Percentiles rank a stretch among this genome's conserved stretches.
phyloP scores from a whole-genome alignment of 2,329 filamentous ascomycete genomes.

The Pseudocercospora musae region DNA sequence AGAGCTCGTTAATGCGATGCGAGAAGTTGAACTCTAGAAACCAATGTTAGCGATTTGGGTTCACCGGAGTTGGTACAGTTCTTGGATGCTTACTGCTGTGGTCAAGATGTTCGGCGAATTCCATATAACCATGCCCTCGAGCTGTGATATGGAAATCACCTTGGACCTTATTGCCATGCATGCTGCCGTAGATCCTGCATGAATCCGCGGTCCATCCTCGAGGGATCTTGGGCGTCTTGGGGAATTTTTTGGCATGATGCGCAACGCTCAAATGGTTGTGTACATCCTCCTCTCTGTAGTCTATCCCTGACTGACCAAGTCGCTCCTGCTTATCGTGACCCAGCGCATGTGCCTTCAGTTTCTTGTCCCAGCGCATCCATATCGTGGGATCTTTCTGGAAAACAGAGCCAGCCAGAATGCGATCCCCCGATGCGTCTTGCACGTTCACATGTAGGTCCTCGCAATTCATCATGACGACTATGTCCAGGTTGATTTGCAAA shows the following conservation, averaged over 20 bases:
- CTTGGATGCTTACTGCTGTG: conserved; percentile 62
- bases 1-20: conserved; percentile 92
- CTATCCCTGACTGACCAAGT: conserved; percentile 50
- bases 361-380: conserved; percentile 79
- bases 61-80: not conserved
- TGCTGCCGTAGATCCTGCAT: conserved; percentile 83
- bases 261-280: conserved; percentile 81
- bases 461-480: conserved; percentile 89
- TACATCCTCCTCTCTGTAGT: conserved; percentile 75
- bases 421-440: conserved; percentile 89
- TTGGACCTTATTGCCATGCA: conserved; percentile 95
- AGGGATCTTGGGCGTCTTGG: conserved; percentile 68
- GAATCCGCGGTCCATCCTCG: conserved; percentile 58
- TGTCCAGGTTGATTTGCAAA: conserved; percentile 91
- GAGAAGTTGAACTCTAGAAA: conserved; percentile 90
- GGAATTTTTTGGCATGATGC: conserved; percentile 60
- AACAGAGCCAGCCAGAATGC: conserved; percentile 75
- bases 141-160: conserved; percentile 98
- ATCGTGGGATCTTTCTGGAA: conserved; percentile 73
- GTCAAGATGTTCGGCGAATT: conserved; percentile 74
- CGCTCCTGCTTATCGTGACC: conserved; percentile 59
- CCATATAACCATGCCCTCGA: conserved; percentile 88
- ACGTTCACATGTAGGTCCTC: conserved; percentile 90
- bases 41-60: conserved; percentile 5
- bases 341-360: conserved; percentile 57